Evolutionary conservation across 495 filamentous ascomycete species (phyloP).

Genomic region (Bacidia gigantensis): DNA sequence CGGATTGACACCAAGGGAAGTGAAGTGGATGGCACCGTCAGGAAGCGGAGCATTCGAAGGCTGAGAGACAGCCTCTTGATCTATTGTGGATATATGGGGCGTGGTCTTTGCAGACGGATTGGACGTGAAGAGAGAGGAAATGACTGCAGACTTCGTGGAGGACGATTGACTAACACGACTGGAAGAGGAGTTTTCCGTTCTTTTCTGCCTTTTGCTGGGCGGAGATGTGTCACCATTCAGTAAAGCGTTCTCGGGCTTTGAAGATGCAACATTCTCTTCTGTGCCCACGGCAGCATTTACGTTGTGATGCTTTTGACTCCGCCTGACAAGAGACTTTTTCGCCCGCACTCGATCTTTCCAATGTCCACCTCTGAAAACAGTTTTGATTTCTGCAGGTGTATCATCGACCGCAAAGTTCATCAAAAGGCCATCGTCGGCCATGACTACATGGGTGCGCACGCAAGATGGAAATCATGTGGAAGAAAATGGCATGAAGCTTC

Average conservation of each 20-base stretch:
- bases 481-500: too few relatives aligned
- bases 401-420: conserved; percentile 77
- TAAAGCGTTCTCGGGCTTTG: not conserved
- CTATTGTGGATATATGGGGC: conserved; percentile 21
- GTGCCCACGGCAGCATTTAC: conserved; percentile 7
- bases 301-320: conserved; percentile 24
- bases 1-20: conserved; percentile 61
- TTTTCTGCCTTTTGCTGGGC: conserved; percentile 31
- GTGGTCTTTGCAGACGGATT: conserved; percentile 57
- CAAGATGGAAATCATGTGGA: too few relatives aligned
- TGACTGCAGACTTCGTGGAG: conserved; percentile 36
- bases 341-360: conserved; percentile 82
- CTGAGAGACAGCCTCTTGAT: conserved; percentile 41
- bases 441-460: too few relatives aligned
- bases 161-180: conserved; percentile 13
- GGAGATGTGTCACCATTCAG: conserved; percentile 16
- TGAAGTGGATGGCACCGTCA: conserved; percentile 71
- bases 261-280: too few relatives aligned
- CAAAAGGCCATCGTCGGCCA: conserved; percentile 93
- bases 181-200: conserved; percentile 23
- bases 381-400: conserved; percentile 35
- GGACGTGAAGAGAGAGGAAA: conserved; percentile 82
- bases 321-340: conserved; percentile 48
- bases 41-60: conserved; percentile 96
- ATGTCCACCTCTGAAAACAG: conserved; percentile 68